Percentiles rank a stretch among this genome's conserved stretches.
Evolutionary conservation across 169 alveolate genomes (phyloP).

Genomic region (Plasmodium gallinaceum): DNA sequence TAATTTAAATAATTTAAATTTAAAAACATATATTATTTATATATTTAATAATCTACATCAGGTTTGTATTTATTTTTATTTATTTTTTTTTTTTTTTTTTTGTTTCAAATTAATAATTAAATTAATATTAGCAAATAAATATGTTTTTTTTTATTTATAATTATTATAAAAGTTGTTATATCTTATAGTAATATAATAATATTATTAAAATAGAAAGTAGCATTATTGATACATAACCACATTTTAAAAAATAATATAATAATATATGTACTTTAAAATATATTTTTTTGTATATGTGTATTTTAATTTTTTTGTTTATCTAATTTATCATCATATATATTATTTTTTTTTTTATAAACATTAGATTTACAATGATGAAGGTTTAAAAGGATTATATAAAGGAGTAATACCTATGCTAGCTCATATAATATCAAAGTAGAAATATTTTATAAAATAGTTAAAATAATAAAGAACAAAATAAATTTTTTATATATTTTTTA

Average conservation of each 20-base stretch:
- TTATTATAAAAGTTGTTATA: background rate
- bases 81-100: no score
- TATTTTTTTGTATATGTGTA: background rate
- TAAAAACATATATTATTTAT: slow-evolving; percentile 53
- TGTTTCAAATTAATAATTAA: no score
- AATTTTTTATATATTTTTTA: background rate
- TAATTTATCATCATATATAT: background rate
- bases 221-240: background rate
- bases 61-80: no score
- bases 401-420: slow-evolving; percentile 73
- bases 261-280: background rate
- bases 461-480: background rate
- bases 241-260: background rate
- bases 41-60: slow-evolving; percentile 48
- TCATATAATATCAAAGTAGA: slow-evolving; percentile 62
- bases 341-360: background rate
- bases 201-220: no score
- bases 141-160: background rate
- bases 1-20: slow-evolving; percentile 39
- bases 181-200: no score
- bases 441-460: background rate
- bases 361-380: slow-evolving; percentile 70
- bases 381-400: slow-evolving; percentile 56
- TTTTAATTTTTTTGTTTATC: background rate
- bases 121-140: no score